Evolutionary conservation across 441 rosid genomes (phyloP).

Genomic region (Euphorbia corollata): DNA sequence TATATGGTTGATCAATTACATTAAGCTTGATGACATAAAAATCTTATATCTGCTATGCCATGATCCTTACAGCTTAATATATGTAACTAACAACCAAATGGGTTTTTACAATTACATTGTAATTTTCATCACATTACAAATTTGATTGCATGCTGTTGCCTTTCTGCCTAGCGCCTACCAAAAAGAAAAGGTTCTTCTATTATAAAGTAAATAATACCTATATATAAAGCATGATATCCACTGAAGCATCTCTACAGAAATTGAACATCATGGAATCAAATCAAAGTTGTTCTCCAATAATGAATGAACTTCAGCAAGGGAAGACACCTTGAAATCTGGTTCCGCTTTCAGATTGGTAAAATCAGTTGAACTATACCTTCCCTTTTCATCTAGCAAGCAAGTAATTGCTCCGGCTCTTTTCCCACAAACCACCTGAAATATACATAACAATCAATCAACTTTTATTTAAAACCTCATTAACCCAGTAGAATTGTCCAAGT

Average conservation of each 20-base stretch:
- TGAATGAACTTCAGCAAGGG: slow-evolving; percentile 48
- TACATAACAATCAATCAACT: slow-evolving; percentile 14
- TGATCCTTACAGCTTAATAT: no score
- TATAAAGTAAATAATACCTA: not conserved
- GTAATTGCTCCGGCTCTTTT: slow-evolving; percentile 78
- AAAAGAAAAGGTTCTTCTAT: not conserved
- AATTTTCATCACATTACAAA: no score
- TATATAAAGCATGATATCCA: not conserved
- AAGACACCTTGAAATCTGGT: slow-evolving; percentile 73
- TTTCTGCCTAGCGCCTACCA: not conserved
- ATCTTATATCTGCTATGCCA: no score
- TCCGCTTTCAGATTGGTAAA: slow-evolving; percentile 36
- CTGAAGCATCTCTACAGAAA: not conserved
- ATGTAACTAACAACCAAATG: no score
- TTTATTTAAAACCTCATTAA: not conserved
- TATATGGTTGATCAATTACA: no score
- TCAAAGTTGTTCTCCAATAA: slow-evolving; percentile 62
- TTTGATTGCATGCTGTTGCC: not conserved
- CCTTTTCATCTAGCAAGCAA: slow-evolving; percentile 78
- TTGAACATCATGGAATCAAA: slow-evolving; percentile 39
- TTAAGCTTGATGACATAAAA: no score
- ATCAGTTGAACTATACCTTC: slow-evolving; percentile 50
- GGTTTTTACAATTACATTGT: no score
- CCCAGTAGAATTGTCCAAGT: not conserved
- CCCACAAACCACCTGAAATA: slow-evolving; percentile 69